phyloP scores from a whole-genome alignment of 1,284 basidiomycete genomes.

The Ustilago vetiveriae region DNA sequence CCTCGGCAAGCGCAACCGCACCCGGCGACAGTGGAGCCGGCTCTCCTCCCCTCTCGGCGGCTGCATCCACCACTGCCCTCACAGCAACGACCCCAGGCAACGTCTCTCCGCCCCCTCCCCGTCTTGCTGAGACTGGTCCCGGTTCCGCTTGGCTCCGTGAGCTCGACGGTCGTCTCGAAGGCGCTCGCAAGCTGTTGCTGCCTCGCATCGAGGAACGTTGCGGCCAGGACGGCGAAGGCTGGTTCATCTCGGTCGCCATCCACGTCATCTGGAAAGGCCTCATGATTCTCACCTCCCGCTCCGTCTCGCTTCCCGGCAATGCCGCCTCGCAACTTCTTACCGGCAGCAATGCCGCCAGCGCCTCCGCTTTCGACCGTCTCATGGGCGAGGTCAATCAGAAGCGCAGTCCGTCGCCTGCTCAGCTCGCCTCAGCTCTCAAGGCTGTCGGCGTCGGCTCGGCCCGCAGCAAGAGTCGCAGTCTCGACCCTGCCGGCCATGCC shows the following conservation, averaged over 20 bases:
- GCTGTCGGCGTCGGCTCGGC: constrained; percentile 48
- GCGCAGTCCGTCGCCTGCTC: constrained; percentile 55
- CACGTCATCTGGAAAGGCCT: constrained; percentile 66
- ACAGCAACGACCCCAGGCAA: constrained; percentile 17
- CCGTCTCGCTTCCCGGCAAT: constrained; percentile 43
- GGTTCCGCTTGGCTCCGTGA: constrained; percentile 58
- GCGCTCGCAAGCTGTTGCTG: constrained; percentile 53
- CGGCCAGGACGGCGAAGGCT: constrained; percentile 63
- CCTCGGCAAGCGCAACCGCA: constrained; percentile 12
- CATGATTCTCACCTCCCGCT: constrained; percentile 57
- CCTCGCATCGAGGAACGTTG: constrained; percentile 62
- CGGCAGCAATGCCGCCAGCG: constrained; percentile 38
- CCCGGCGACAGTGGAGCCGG: constrained; percentile 11
- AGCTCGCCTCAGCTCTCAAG: constrained; percentile 54
- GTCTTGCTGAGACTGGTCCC: constrained; percentile 27
- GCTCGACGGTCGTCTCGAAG: constrained; percentile 62
- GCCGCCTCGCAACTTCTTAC: constrained; percentile 24
- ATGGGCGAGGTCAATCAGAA: constrained; percentile 46
- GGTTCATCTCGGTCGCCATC: constrained; percentile 65
- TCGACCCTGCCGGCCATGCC: constrained; percentile 11
- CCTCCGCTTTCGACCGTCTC: constrained; percentile 41
- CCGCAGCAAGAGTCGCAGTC: constrained; percentile 33
- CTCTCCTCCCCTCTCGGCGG: constrained; percentile 17
- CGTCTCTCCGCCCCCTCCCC: constrained; percentile 35
- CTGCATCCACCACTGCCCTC: constrained; percentile 1